Base-by-base conservation (phyloP, 106 monocot species). In the Xerophyta viscosa region DNA sequence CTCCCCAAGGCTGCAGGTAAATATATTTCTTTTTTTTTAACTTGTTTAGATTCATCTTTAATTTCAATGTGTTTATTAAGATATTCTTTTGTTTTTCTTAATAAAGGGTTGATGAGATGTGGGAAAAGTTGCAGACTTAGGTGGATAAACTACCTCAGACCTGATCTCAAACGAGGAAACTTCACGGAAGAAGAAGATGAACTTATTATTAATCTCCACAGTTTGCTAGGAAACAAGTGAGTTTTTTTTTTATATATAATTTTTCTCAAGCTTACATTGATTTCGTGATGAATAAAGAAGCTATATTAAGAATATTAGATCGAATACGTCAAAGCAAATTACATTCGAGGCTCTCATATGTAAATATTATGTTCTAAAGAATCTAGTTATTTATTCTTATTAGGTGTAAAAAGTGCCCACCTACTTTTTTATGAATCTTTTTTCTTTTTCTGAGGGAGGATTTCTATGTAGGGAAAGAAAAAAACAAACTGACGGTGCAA, bases 111-210 rank as follows among this genome's bases (percentile, higher is more conserved):
- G 18, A 76, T 83, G 8, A 66, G 92, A 0, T 92, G 92, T 37
- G 92, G 92, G 2, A 92, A 92, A 71, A 92, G 92, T 62, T 92
- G 92, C 55, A 66, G 92, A 0, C 76, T 92, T 29, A 72, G 92
- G 22, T 92, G 92, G 92, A 92, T 92, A 55, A 92, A 92, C 76
- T 92, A 92, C 54, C 92, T 92, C 39, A 71, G 92, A 4, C 87
- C 92, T 0, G 92, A 87, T 27, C 83, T 92, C 76, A 92, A 87
- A 62, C 70, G 92, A 4, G 92, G 92, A 15, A 92, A 92, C 61
- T 92, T 92, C 65, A 80, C 87, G 17, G 79, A 77, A 20, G 82
- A 92, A 30, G 92, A 92, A 20, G 92, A 92, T 27, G 79, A 92
- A 48, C 70, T 80, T 49, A 92, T 92, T 76, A 87, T 92, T 77